Base-by-base conservation (phyloP, 441 rosid species). In the Gossypium trilobum region DNA sequence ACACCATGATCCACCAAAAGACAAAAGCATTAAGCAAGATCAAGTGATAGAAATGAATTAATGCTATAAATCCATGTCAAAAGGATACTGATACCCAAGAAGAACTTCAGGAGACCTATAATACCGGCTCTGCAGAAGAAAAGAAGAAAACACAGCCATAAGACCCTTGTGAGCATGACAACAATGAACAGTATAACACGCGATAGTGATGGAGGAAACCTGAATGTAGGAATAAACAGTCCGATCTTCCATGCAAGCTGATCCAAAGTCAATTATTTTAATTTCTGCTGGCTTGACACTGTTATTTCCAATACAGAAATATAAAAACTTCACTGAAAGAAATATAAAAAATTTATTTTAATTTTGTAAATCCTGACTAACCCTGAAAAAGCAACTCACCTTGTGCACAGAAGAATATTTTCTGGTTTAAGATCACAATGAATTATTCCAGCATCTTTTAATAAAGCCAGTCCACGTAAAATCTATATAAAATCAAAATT, bases 371-470 rank as follows among this genome's bases (percentile, higher is more conserved):
- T 61, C 60, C 63, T 70, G 73, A 75, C 44, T 31, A 73, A 51
- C 51, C 25, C 19, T 42, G 62, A 74, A 73, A 80, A 67, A 75
- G 72, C 33, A 83, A 74, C 78, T 79, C 70, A 93, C 98, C 99
- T 91, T 68, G 97, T 77, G 82, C 97, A 91, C 44, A 96, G 82
- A 81, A 96, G 98, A 85, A 96, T 91, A 74, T 96, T 96, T 78
- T 96, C 98, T 31, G 99, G 98, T 86, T 96, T 96, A 85, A 93
- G 81, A 88, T 96, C 99, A 80, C 98, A 96, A 74, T 96, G 98
- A 75, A 96, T 96, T 75, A 96, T 88, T 76, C 95, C 93, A 77
- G 95, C 99, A 85, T 90, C 98, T 86, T 93, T 96, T 78, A 96
- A 76, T 70, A 93, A 85, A 82, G 92, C 94, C 83, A 96, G 75